Evolutionary conservation across 169 alveolate species (phyloP), one percentile per base, ranked within the genome.

Genomic region (Prorocentrum cordatum): DNA sequence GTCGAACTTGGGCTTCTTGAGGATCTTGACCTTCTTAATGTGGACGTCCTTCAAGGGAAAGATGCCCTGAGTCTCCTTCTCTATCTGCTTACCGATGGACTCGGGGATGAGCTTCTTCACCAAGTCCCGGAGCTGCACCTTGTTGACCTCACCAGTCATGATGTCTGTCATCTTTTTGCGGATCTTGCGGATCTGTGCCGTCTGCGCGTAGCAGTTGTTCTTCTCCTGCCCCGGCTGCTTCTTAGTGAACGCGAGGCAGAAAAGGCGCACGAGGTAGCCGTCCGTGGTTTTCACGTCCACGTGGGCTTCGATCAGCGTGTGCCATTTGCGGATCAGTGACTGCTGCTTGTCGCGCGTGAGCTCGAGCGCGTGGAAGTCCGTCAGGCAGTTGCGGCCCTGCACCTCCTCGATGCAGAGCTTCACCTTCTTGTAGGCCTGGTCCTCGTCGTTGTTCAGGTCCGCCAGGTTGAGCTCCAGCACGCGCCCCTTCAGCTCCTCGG

Each of bases 1-100:
- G 93, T 97, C 99, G 93, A 97, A 95, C 94, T 96, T 96, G 24
- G 99, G 99, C 95, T 97, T 97, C 95, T 97, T 97, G 92, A 98
- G 94, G 68, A 97, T 96, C 96, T 98, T 98, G 85, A 97, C 98
- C 95, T 59, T 97, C 80, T 99, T 95, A 93, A 98, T 95, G 83
- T 95, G 94, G 77, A 96, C 98, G 95, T 97, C 96, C 93, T 97
- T 98, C 85, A 98, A 95, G 7, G 99, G 99, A 96, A 95, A 97
- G 93, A 97, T 97, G 91, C 94, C 93, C 83, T 95, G 96, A 94
- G 99, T 95, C 85, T 97, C 97, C 95, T 97, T 96, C 80, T 96
- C 98, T 93, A 98, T 97, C 92, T 96, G 97, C 68, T 68, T 66
- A 14, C 82, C 92, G 54, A 80, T 80, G 90, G 90, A 80, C 32